Base-by-base conservation (phyloP, 805 yeast genomes). In the Ogataea salicorniae region DNA sequence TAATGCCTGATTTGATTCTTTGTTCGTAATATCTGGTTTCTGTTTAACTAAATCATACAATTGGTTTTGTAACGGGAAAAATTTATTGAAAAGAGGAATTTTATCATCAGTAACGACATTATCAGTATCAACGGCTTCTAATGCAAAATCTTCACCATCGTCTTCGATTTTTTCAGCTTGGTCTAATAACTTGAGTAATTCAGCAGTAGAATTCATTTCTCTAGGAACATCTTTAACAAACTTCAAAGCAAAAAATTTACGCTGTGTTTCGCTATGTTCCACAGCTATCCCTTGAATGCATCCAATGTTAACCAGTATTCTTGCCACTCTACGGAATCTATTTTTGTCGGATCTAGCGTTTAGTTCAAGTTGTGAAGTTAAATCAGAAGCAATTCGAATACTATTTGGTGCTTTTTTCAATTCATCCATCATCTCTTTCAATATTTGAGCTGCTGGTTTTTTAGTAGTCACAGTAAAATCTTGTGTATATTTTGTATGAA, bases 51-150 rank as follows among this genome's bases (percentile, higher is more conserved):
- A 48, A 44, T 79, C 80, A 58, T 70, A 80, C 0, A 87, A 63
- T 61, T 88, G 96, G 50, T 73, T 77, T 36, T 80, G 82, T 0
- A 82, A 52, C 0, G 96, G 91, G 53, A 75, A 83, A 46, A 81
- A 71, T 13, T 72, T 62, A 59, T 84, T 86, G 44, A 76, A 57
- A 0, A 61, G 37, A 0, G 78, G 75, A 4, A 40, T 37, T 6
- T 47, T 43, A 8, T 55, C 59, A 18, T 54, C 63, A 2, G 63
- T 70, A 6, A 58, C 67, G 6, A 55, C 66, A 0, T 55, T 60
- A n/a, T 54, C 62, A 15, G 60, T 69, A 9, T 64, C 68, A 6
- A 57, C 63, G 16, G 60, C 41, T 7, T 31, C 31, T 16, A 18
- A 7, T 69, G 42, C 47, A 66, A 76, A 53, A 70, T 39, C 63